phyloP scores from a whole-genome alignment of 2,329 filamentous ascomycete species.

The Ophiostoma quercus region DNA sequence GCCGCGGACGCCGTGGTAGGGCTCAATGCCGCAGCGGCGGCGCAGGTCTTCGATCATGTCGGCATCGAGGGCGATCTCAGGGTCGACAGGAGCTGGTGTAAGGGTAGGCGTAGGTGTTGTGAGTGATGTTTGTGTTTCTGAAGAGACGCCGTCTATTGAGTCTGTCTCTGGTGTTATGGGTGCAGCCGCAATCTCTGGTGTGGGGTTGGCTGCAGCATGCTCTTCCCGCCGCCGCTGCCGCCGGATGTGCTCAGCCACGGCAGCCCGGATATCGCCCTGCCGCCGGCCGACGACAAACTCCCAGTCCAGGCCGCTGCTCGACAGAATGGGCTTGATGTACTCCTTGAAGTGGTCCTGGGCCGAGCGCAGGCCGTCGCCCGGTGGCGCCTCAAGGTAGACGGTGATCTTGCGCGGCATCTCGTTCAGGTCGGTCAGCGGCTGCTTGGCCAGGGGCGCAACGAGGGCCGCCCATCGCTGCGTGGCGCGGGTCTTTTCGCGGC shows the following conservation, averaged over 20 bases:
- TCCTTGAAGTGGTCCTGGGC: conserved; percentile 95
- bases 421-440: conserved; percentile 62
- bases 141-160: neutral
- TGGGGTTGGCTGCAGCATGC: conserved; percentile 1
- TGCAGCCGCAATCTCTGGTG: conserved; percentile 15
- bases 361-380: conserved; percentile 73
- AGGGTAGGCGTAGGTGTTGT: neutral
- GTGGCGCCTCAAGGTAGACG: conserved; percentile 78
- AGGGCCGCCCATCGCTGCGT: conserved; percentile 81
- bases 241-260: conserved; percentile 79
- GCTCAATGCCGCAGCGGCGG: conserved; percentile 59
- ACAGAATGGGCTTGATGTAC: conserved; percentile 89
- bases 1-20: conserved; percentile 69
- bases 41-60: conserved; percentile 59
- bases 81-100: conserved; percentile 28
- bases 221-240: conserved; percentile 58
- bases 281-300: conserved; percentile 88
- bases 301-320: conserved; percentile 88
- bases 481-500: conserved; percentile 77
- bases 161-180: neutral
- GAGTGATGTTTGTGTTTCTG: neutral
- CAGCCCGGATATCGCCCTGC: conserved; percentile 87
- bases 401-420: conserved; percentile 78
- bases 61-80: conserved; percentile 50
- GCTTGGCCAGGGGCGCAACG: conserved; percentile 76